A percentile compares a stretch with the other conserved stretches of the same genome.
Conservation (phyloP, 1,284 basidiomycete genomes). For the Cystobasidium pallidum region DNA sequence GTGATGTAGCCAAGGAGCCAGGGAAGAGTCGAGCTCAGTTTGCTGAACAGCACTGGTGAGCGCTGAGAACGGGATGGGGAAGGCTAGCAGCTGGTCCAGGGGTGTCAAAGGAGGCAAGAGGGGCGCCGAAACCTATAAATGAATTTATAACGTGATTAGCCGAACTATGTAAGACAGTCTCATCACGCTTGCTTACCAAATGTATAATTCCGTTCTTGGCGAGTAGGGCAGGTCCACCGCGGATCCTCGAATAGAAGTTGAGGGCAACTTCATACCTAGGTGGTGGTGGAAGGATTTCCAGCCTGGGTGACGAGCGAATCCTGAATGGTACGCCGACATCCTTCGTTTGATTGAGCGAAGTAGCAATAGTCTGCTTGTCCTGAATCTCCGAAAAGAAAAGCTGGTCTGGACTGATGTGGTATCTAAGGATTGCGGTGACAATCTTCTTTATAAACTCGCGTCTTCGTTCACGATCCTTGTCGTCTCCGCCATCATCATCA, state of each 20-base stretch:
- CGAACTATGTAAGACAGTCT: background rate
- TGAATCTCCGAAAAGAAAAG: slow-evolving; percentile 37
- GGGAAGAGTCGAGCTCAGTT: slow-evolving; percentile 48
- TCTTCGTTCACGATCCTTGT: slow-evolving; percentile 41
- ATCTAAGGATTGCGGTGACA: slow-evolving; percentile 44
- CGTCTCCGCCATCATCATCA: slow-evolving; percentile 45
- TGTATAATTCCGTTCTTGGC: slow-evolving; percentile 53
- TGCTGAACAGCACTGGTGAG: slow-evolving; percentile 52
- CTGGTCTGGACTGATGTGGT: slow-evolving; percentile 39
- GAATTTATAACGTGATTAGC: too few species aligned
- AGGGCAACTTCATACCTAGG: slow-evolving; percentile 38
- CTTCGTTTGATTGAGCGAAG: slow-evolving; percentile 43
- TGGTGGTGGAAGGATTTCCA: slow-evolving; percentile 45
- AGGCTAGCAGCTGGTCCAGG: slow-evolving; percentile 51
- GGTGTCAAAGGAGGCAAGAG: slow-evolving; percentile 52
- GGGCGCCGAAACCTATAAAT: slow-evolving; percentile 46
- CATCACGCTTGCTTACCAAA: slow-evolving; percentile 15
- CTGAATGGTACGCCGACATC: slow-evolving; percentile 41
- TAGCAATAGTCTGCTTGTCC: slow-evolving; percentile 48
- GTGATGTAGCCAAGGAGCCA: slow-evolving; percentile 46
- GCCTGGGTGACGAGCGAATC: slow-evolving; percentile 44
- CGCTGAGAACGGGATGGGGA: slow-evolving; percentile 50
- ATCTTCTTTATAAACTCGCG: slow-evolving; percentile 47
- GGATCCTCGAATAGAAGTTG: slow-evolving; percentile 43
- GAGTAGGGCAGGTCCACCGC: slow-evolving; percentile 48